Conservation (phyloP, 2,329 filamentous ascomycete genomes). For the Neonectria hederae region DNA sequence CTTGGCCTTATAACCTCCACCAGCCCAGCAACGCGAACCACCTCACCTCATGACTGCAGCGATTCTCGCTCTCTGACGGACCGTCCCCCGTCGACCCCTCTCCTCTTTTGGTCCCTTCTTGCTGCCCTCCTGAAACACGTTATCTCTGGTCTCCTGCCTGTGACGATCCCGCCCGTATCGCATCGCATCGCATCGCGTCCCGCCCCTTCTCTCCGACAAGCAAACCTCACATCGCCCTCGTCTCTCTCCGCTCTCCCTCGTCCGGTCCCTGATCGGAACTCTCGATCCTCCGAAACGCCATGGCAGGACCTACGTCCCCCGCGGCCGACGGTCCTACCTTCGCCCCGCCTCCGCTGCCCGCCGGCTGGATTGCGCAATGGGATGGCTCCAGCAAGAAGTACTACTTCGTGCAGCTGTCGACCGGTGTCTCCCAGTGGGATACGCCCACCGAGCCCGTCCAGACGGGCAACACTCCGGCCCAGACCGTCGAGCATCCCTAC, state of each 20-base stretch:
- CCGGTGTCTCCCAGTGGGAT: slow-evolving; percentile 79
- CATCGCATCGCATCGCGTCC: slow-evolving; percentile 19
- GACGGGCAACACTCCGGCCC: slow-evolving; percentile 67
- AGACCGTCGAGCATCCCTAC: slow-evolving; percentile 69
- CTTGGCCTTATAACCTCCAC: slow-evolving; percentile 28
- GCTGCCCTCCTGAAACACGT: background rate
- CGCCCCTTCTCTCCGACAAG: slow-evolving; percentile 2
- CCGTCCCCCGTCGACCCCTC: slow-evolving; percentile 28
- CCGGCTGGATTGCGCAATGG: slow-evolving; percentile 77
- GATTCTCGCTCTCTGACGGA: slow-evolving; percentile 40
- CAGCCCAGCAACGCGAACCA: slow-evolving; percentile 25
- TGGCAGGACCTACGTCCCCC: slow-evolving; percentile 68
- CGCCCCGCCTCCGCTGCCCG: slow-evolving; percentile 67
- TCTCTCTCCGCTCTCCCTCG: slow-evolving; percentile 7
- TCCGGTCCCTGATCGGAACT: slow-evolving; percentile 14
- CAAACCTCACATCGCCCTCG: slow-evolving; percentile 4
- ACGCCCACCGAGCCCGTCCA: slow-evolving; percentile 71
- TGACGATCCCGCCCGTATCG: slow-evolving; percentile 16
- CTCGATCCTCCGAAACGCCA: slow-evolving; percentile 43
- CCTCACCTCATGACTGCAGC: slow-evolving; percentile 40
- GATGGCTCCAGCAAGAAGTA: slow-evolving; percentile 71
- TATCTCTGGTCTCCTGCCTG: slow-evolving; percentile 5
- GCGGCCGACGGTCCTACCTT: slow-evolving; percentile 68
- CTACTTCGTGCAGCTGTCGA: slow-evolving; percentile 78
- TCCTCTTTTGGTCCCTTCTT: background rate